Evolutionary conservation across 257 asterid species (phyloP).

Genomic region (Solanum sejunctum): DNA sequence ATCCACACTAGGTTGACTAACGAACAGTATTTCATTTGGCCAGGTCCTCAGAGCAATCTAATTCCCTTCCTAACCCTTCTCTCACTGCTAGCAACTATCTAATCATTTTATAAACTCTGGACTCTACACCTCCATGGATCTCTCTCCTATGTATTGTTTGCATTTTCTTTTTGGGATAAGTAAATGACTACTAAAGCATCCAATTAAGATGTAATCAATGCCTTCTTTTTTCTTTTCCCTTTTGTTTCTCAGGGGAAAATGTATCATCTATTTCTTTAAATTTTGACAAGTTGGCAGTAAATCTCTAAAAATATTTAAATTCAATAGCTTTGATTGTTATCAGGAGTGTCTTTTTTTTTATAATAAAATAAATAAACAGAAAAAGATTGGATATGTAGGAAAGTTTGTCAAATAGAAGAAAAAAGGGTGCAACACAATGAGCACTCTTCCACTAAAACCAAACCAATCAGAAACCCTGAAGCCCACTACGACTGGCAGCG

Average conservation of each 20-base stretch:
- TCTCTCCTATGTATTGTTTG: not conserved
- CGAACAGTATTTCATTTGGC: not conserved
- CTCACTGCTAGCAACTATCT: not conserved
- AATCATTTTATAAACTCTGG: not conserved
- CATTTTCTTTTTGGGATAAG: not conserved
- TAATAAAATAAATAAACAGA: not conserved
- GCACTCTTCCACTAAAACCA: not conserved
- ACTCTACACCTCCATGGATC: not conserved
- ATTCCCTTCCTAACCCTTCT: not conserved
- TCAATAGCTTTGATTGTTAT: not conserved
- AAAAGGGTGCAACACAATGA: not conserved
- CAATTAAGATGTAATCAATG: not conserved
- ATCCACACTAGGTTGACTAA: not conserved
- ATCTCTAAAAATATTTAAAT: not conserved
- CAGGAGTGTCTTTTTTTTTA: not conserved
- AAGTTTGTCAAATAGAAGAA: not conserved
- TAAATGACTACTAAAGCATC: not conserved
- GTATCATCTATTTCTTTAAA: not conserved
- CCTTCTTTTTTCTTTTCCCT: not conserved
- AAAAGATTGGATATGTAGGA: not conserved
- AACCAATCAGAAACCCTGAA: not conserved
- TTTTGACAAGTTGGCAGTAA: not conserved
- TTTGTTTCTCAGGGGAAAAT: not conserved
- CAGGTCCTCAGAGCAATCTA: not conserved
- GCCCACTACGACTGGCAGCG: not conserved